Evolutionary conservation across 257 asterid species (phyloP), one percentile per base, ranked within the genome.

Genomic region (Nicotiana tabacum): DNA sequence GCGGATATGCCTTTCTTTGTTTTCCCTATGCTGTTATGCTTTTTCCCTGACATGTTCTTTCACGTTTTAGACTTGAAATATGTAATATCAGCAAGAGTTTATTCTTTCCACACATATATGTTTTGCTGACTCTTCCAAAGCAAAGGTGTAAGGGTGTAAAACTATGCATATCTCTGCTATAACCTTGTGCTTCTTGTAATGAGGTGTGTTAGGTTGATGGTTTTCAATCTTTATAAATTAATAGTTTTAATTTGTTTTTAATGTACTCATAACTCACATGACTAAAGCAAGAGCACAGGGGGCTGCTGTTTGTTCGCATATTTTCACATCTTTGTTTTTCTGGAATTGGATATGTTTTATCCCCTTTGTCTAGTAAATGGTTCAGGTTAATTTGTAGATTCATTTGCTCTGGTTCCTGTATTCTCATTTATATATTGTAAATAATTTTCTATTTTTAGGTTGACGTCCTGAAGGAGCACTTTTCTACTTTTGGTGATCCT

Each of bases 391-490:
- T 62, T 81, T 16, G 64, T 68, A 4, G 67, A 2, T 32, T 81
- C 56, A 66, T 48, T 53, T 37, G 68, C 80, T 74, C 30, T 13
- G 43, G 62, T 30, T 69, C 68, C 69, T 61, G 35, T 56, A 10
- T 11, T 78, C 33, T 80, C 70, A 29, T 65, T 60, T 72, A 30
- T 64, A 27, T 76, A 37, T 48, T 9, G 18, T 33, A 66, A 51
- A 32, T 78, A 12, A 62, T 57, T 82, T 83, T 30, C 81, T 70
- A 78, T 77, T 62, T 56, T 60, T 79, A 96, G 99, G 94, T 90
- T 86, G 88, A 89, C 85, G 89, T 90, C 76, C 82, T 96, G 88
- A 88, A 90, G 92, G 97, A 94, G 68, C 97, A 96, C 88, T 96
- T 96, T 89, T 90, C 95, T 60, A 56, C 89, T 18, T 93, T 86